Conservation (phyloP, 116 monocot species). For the Iris pallida region DNA sequence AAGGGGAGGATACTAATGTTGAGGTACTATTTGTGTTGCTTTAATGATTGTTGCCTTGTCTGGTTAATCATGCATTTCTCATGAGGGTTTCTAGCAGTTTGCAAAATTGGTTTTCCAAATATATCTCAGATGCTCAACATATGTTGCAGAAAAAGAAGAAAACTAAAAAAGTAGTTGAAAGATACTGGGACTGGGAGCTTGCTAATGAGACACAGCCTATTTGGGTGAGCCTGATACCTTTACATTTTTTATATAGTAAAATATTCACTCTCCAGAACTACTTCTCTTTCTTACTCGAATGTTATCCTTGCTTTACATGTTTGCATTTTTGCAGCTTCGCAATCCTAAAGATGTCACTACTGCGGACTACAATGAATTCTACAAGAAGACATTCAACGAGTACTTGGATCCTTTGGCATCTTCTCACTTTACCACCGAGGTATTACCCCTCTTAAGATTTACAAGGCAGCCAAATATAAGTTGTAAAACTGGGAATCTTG, state of each 20-base stretch:
- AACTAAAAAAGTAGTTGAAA: constrained; percentile 90
- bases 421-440: constrained; percentile 97
- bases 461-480: neutral
- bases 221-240: constrained; percentile 61
- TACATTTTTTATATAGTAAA: neutral
- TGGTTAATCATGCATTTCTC: neutral
- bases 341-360: constrained; percentile 92
- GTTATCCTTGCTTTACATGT: neutral
- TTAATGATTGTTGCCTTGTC: neutral
- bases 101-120: neutral
- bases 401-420: constrained; percentile 94
- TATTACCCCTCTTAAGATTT: constrained; percentile 8
- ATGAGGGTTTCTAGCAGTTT: neutral
- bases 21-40: constrained; percentile 40
- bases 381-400: constrained; percentile 93
- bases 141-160: constrained; percentile 75
- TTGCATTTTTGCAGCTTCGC: constrained; percentile 56
- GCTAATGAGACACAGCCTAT: constrained; percentile 94
- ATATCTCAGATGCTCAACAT: neutral
- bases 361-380: constrained; percentile 96
- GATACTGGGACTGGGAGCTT: constrained; percentile 98
- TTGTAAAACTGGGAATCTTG: neutral
- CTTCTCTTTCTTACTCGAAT: neutral
- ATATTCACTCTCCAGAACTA: neutral
- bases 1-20: constrained; percentile 43